phyloP scores from a whole-genome alignment of 805 yeast genomes.

The Monosporozyma solicola region DNA sequence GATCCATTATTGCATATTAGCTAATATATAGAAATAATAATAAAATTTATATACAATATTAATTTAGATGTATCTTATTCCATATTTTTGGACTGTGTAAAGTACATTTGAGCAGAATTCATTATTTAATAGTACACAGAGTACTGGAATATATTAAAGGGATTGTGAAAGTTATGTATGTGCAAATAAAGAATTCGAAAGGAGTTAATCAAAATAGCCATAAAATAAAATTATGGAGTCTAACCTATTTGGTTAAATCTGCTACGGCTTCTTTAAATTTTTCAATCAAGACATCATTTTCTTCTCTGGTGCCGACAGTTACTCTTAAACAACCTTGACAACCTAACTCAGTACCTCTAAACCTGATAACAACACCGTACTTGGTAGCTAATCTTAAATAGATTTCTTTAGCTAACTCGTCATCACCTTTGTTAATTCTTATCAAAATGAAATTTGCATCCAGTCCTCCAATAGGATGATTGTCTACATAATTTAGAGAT shows the following conservation, averaged over 20 bases:
- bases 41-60: background rate
- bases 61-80: background rate
- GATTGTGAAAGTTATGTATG: background rate
- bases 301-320: slow-evolving; percentile 76
- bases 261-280: slow-evolving; percentile 35
- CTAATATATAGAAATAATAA: background rate
- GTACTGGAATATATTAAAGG: background rate
- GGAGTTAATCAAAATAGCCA: background rate
- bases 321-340: slow-evolving; percentile 83
- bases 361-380: slow-evolving; percentile 77
- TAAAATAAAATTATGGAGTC: background rate
- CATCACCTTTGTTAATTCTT: slow-evolving; percentile 70
- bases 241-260: slow-evolving; percentile 2
- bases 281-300: slow-evolving; percentile 50
- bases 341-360: slow-evolving; percentile 82
- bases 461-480: slow-evolving; percentile 67
- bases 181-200: background rate
- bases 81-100: background rate
- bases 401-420: slow-evolving; percentile 56
- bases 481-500: slow-evolving; percentile 49
- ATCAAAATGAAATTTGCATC: slow-evolving; percentile 82
- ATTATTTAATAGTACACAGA: background rate
- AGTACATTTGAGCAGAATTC: background rate
- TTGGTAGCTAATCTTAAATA: slow-evolving; percentile 65
- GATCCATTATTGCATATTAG: background rate